Percentiles rank a stretch among this genome's conserved stretches.
These are phyloP conservation scores for Camelina hispida DNA, from an alignment of 345 rosid species.

Conservation along the genomic window DNA sequence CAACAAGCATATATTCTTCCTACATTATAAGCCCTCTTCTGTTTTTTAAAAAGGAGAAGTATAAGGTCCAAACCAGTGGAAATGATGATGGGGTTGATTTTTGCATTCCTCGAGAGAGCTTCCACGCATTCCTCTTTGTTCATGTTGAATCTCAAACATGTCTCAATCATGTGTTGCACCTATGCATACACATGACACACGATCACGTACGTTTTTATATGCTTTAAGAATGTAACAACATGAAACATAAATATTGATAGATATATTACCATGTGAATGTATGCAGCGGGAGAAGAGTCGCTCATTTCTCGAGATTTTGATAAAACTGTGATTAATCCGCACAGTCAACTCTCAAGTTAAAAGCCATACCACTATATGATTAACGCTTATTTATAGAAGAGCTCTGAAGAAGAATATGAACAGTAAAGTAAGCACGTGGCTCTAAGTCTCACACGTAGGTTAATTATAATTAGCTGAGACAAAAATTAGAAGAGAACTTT, in stretches of 20 bases:
- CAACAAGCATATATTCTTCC: neutral
- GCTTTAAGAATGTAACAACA: neutral
- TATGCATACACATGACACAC: slow-evolving; percentile 4
- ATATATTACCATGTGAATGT: no score
- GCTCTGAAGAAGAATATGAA: no score
- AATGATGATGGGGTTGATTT: neutral
- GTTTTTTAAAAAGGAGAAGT: neutral
- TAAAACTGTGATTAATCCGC: no score
- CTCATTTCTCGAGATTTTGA: no score
- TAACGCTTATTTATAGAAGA: no score
- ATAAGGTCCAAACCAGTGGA: neutral
- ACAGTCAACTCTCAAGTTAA: no score
- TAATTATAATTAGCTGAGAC: no score
- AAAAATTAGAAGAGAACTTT: no score
- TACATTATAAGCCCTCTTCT: neutral
- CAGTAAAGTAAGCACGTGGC: no score
- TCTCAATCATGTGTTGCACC: slow-evolving; percentile 20
- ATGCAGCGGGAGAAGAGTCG: no score
- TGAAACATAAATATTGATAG: neutral
- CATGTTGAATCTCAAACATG: neutral
- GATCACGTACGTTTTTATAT: neutral
- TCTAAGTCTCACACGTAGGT: no score
- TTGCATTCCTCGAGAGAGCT: slow-evolving; percentile 1
- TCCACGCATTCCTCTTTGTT: slow-evolving; percentile 10
- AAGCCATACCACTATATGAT: no score